A percentile compares a stretch with the other conserved stretches of the same genome.
These are phyloP conservation scores for Chamaecrista fasciculata DNA, from an alignment of 306 rosid species.

Conservation along the genomic window DNA sequence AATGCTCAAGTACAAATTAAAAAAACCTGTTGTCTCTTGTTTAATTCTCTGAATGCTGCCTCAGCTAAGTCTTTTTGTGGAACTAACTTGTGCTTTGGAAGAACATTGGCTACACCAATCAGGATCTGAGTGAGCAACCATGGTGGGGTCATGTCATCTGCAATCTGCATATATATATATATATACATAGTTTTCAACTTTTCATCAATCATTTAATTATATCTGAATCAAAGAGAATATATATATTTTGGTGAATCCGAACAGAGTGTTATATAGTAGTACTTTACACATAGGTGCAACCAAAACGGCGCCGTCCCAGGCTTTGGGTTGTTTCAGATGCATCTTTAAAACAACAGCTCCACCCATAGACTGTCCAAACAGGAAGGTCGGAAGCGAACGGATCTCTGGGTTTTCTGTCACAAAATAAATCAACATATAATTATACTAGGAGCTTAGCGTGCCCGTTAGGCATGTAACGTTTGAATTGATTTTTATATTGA, in stretches of 20 bases:
- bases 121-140: slow-evolving; percentile 49
- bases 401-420: slow-evolving; percentile 62
- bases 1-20: too few species aligned
- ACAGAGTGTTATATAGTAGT: slow-evolving; percentile 30
- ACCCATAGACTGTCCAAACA: slow-evolving; percentile 89
- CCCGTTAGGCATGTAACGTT: too few species aligned
- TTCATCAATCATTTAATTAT: slow-evolving; percentile 1
- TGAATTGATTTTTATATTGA: too few species aligned
- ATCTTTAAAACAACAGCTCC: slow-evolving; percentile 86
- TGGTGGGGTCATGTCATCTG: slow-evolving; percentile 89
- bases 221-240: background rate
- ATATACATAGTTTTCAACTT: too few species aligned
- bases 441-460: too few species aligned
- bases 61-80: slow-evolving; percentile 82
- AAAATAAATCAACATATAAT: slow-evolving; percentile 22
- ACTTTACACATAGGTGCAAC: slow-evolving; percentile 99
- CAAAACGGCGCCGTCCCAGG: slow-evolving; percentile 89
- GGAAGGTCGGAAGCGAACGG: slow-evolving; percentile 62
- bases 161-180: slow-evolving; percentile 77
- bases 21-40: slow-evolving; percentile 68
- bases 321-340: slow-evolving; percentile 75
- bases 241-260: background rate
- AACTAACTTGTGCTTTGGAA: slow-evolving; percentile 86
- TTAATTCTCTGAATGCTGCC: slow-evolving; percentile 72
- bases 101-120: slow-evolving; percentile 63